Base-by-base conservation (phyloP, 106 monocot species). In the Platanthera guangdongensis region DNA sequence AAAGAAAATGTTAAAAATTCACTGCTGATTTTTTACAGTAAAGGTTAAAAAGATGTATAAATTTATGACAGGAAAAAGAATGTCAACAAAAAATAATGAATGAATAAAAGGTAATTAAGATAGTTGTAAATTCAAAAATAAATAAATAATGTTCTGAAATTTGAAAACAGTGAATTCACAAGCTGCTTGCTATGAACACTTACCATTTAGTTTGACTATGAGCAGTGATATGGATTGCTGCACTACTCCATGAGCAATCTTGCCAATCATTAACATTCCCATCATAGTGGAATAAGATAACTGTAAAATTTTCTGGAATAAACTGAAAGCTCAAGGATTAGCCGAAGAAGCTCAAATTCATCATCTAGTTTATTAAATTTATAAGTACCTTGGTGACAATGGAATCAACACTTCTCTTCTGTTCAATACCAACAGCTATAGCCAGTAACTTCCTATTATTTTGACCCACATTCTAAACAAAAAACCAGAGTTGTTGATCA, bases 241-340 rank as follows among this genome's bases (percentile, higher is more conserved):
- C 83, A 57, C 71, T 81, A 79, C 84, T 90, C 94, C 94, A 94
- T n/a, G 59, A 19, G 48, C 88, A 74, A 85, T 86, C 84, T 75
- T 87, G 67, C 94, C 94, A 94, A 22, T 77, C 90, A 84, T 94
- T 76, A 45, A 94, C 88, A 85, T 85, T 82, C 14, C 88, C 88
- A 87, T 94, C 94, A 75, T 94, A 94, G 80, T 94, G 94, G 79
- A 94, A 94, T 16, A 94, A 76, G 6, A 94, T 85, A 83, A 84
- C 80, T 57, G 86, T 82, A 78, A 90, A 94, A 74, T 94, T 94
- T 51, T 94, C 90, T 83, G 83, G 63, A 90, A 90, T 67, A 85
- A 94, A 94, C 94, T 94, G 91, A 85, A 93, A 7, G 75, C 57
- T 62, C 69, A 57, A 82, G 67, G 81, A 78, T 83, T 60, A 83